Conservation (phyloP, 805 yeast genomes). For the Pichia gijzeniarum region DNA sequence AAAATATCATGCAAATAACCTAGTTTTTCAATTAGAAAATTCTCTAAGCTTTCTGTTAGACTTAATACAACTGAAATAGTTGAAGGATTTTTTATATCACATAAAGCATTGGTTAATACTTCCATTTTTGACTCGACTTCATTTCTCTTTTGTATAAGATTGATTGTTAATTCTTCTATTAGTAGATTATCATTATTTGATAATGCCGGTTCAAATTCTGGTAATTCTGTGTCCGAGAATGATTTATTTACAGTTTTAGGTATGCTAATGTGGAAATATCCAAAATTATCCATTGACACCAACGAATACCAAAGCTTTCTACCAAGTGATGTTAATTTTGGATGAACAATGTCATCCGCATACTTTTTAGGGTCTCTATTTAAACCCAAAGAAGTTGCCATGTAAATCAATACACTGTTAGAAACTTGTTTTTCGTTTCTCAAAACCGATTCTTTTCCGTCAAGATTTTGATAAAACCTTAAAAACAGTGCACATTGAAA, state of each 20-base stretch:
- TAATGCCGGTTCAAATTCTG: conserved; percentile 31
- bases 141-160: conserved; percentile 26
- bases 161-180: conserved; percentile 37
- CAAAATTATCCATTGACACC: conserved; percentile 38
- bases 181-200: conserved; percentile 33
- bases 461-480: conserved; percentile 40
- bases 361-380: conserved; percentile 2
- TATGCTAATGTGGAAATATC: conserved; percentile 42
- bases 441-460: conserved; percentile 38
- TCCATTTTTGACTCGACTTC: conserved; percentile 28
- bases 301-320: conserved; percentile 55
- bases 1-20: conserved; percentile 27
- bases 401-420: conserved; percentile 50
- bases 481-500: conserved; percentile 48
- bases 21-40: conserved; percentile 25
- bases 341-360: background rate
- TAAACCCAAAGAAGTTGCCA: conserved; percentile 58
- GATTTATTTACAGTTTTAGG: conserved; percentile 35
- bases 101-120: conserved; percentile 31
- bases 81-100: conserved; percentile 36
- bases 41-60: conserved; percentile 33
- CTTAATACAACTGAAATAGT: conserved; percentile 33
- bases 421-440: conserved; percentile 53
- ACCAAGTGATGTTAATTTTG: conserved; percentile 18
- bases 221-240: conserved; percentile 46